Base-by-base conservation (phyloP, 306 rosid species). In the Delonix regia region DNA sequence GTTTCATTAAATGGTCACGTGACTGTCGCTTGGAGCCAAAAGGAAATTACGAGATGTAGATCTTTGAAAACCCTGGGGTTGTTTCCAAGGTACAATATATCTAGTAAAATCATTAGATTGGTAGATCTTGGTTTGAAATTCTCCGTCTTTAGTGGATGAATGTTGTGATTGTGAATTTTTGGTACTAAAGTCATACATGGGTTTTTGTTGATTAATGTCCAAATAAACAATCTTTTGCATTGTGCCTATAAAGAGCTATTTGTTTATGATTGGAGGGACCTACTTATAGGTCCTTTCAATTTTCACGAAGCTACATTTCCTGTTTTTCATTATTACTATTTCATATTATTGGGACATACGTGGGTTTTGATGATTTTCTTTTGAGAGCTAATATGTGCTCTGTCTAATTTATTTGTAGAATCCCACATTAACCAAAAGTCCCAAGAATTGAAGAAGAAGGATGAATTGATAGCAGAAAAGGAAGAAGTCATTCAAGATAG, bases 161-260 rank as follows among this genome's bases (percentile, higher is more conserved):
- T 22, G 16, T 36, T 36, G 27, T 72, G 9, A 70, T 36, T 36
- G 27, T 72, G 9, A 70, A 49, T 34, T 41, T 13, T 71, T 51
- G 89, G 86, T 84, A 84, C 79, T 82, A 4, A 77, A 84, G 87
- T 86, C 88, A 86, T 90, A 84, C 91, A 86, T 83, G 86, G 91
- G 87, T 85, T 86, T 79, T 85, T 86, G 87, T 83, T 81, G 47
- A 73, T 69, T 36, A 28, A 85, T 83, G 61, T 44, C 60, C 59
- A 65, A 72, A 84, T 85, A 78, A 84, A 45, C 85, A 4, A 88
- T 90, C 90, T 82, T 90, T 90, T 93, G 91, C 88, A 41, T 27
- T 10, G 47, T 79, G 47, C 48, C 48, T 19, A 63, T 59, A 8
- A 15, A 41, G 69, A 66, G 80, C 36, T 57, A 53, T 19, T 62